A percentile compares a stretch with the other conserved stretches of the same genome.
These are phyloP conservation scores for Rehmannia glutinosa DNA, from an alignment of 257 asterid genomes.

Conservation along the genomic window DNA sequence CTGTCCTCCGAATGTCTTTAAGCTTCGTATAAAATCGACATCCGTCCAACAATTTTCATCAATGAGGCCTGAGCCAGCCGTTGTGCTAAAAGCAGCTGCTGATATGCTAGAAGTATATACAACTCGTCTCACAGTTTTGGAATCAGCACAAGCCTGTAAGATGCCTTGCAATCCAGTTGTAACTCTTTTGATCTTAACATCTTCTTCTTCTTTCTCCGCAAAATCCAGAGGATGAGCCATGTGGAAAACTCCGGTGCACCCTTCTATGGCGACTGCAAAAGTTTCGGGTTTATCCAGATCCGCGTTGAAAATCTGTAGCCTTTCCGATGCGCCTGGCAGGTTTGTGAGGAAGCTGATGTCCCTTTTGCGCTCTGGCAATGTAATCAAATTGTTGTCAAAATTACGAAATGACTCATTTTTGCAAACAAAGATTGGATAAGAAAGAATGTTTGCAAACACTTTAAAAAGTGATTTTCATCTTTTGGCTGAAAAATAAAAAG, in stretches of 20 bases:
- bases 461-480: too few relatives aligned
- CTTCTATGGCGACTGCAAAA: conserved; percentile 46
- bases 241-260: conserved; percentile 71
- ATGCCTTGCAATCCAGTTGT: conserved; percentile 34
- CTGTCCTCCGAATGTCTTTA: conserved; percentile 20
- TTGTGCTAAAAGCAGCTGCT: conserved; percentile 14
- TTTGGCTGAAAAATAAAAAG: too few relatives aligned
- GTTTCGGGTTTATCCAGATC: conserved; percentile 14
- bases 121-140: conserved; percentile 46
- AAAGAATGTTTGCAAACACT: too few relatives aligned
- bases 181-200: conserved; percentile 24
- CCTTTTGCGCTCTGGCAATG: not conserved
- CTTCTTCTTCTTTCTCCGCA: conserved; percentile 42
- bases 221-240: conserved; percentile 65
- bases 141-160: conserved; percentile 38
- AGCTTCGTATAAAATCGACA: conserved; percentile 28
- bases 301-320: not conserved
- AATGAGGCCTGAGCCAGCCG: not conserved
- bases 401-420: too few relatives aligned
- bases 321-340: not conserved
- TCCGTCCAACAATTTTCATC: conserved; percentile 43
- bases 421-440: too few relatives aligned
- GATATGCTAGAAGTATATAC: conserved; percentile 52
- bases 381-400: too few relatives aligned
- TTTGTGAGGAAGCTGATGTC: not conserved